Evolutionary conservation across 73 alveolate species (phyloP).

Genomic region (Blepharisma japonicum): DNA sequence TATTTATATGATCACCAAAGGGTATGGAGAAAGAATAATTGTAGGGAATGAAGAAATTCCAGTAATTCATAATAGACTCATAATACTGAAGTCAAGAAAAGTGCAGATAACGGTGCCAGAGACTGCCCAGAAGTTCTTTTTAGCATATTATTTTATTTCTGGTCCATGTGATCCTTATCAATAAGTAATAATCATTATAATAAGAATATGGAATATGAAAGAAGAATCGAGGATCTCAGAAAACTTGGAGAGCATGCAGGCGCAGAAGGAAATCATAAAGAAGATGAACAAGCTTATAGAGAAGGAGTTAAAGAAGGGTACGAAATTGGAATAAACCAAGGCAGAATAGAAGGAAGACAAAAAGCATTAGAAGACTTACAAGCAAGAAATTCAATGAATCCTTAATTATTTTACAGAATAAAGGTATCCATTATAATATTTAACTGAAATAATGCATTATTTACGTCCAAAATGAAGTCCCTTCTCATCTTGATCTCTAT

Average conservation of each 20-base stretch:
- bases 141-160: neutral
- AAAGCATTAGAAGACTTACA: no score
- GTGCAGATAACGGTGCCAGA: neutral
- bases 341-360: no score
- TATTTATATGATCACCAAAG: slow-evolving; percentile 16
- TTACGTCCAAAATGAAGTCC: neutral
- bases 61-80: neutral
- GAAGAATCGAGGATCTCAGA: no score
- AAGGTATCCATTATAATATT: neutral
- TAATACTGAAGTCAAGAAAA: slow-evolving; percentile 25
- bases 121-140: neutral
- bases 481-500: neutral
- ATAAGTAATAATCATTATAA: neutral
- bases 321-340: no score
- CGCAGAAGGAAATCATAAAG: no score
- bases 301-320: no score
- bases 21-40: neutral
- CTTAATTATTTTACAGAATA: no score
- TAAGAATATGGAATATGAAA: no score
- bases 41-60: neutral
- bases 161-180: slow-evolving; percentile 33
- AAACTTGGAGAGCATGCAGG: no score
- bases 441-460: neutral
- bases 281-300: no score
- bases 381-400: no score